Percentiles rank a stretch among this genome's conserved stretches.
Conservation (phyloP, 2,329 filamentous ascomycete species). For the Paecilomyces variotii region DNA sequence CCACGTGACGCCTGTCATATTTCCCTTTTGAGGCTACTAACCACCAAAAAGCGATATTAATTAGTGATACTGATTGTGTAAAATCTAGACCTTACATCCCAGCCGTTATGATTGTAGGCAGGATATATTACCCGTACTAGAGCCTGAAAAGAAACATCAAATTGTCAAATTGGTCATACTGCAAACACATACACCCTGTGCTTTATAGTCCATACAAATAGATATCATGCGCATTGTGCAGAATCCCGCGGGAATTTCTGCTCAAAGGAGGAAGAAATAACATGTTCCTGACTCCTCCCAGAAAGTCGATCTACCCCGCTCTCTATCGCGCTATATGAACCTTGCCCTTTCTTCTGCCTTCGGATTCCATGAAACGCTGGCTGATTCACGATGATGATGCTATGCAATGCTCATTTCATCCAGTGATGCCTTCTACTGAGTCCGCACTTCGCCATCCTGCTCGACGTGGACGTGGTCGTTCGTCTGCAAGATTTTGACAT, state of each 20-base stretch:
- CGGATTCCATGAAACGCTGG: background rate
- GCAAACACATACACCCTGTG: background rate
- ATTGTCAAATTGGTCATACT: background rate
- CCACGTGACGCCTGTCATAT: too few relatives aligned
- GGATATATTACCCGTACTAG: too few relatives aligned
- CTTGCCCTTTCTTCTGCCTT: background rate
- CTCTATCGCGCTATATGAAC: background rate
- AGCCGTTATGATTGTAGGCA: too few relatives aligned
- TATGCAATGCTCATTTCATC: background rate
- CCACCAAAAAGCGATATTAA: too few relatives aligned
- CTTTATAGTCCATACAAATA: background rate
- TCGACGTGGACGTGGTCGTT: slow-evolving; percentile 75
- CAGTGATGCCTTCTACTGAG: slow-evolving; percentile 52
- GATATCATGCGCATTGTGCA: background rate
- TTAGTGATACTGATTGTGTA: too few relatives aligned
- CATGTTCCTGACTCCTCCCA: background rate
- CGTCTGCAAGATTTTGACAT: slow-evolving; percentile 56
- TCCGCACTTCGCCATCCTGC: slow-evolving; percentile 60
- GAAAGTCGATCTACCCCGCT: background rate
- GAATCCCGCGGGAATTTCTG: background rate
- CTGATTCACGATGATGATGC: background rate
- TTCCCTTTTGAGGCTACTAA: too few relatives aligned
- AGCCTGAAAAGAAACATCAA: background rate
- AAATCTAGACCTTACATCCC: too few relatives aligned
- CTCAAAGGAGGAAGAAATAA: background rate